Base-by-base conservation (phyloP, 2,329 filamentous ascomycete genomes). In the Penicillium sp. region DNA sequence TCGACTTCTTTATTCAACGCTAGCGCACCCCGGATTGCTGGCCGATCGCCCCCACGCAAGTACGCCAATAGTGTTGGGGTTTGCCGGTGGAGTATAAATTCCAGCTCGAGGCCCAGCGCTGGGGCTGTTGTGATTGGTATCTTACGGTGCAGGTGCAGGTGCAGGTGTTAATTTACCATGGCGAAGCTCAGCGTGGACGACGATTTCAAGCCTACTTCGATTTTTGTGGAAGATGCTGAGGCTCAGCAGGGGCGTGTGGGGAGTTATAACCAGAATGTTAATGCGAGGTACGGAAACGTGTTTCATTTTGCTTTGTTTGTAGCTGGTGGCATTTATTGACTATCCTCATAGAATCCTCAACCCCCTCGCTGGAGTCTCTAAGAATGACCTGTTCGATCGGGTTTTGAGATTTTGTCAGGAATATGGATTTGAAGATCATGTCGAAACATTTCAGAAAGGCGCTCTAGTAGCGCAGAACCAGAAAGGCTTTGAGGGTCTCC, bases 381-480 rank as follows among this genome's bases (percentile, higher is more conserved):
- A 58, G 42, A 55, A 58, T n/a, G 58, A 57, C 45, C 54, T 68
- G 14, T 47, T 61, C 31, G 57, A 61, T n/a, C 76, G 78, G 7
- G 77, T 75, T 3, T 69, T 76, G 29, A 46, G 54, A 2, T 79
- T 79, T 49, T 69, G 74, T n/a, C 60, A 71, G 2, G 60, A 67
- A 24, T 72, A 67, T 48, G 74, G 73, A 2, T 67, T 79, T 0
- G 29, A 52, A 0, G 72, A 75, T 5, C 59, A 76, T 22, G 65
- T 70, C 0, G 74, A 76, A 16, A 47, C 63, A 7, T 57, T 68
- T 27, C 58, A 61, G 46, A 65, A 64, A 39, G 68, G 67, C n/a
- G 67, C 68, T 9, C 53, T 70, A 9, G 66, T 65, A 35, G 67
- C 68, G 9, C 66, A 76, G 48, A 53, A 68, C 31, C 65, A 62